Evolutionary conservation across 495 filamentous ascomycete genomes (phyloP), one percentile per base, ranked within the genome.

Genomic region (Annulohypoxylon stygium): DNA sequence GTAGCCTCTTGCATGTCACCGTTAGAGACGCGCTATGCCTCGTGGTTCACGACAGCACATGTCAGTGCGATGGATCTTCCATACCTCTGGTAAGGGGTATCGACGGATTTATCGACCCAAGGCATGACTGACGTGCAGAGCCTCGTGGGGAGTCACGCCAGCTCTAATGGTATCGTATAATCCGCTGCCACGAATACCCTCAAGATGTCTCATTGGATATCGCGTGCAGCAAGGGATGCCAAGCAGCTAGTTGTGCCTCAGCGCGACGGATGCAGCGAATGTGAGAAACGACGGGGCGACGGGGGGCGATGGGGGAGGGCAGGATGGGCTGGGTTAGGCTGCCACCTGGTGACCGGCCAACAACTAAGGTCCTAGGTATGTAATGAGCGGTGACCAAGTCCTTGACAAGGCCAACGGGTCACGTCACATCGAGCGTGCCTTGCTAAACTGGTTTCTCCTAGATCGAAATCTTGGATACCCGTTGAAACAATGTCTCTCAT

Each of bases 141-240:
- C 61, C 63, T 65, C 62, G 26, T 48, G 16, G 50, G 48, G 39
- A 63, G 67, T 63, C 58, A 74, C 69, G 55, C 51, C 58, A 36
- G 54, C 36, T 11, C 18, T 66, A 12, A 18, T 14, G 2, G 59
- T 26, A 70, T 68, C 67, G 72, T 75, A 61, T 75, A 75, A 61
- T 57, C 58, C 67, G 51, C 63, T 70, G 67, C 72, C 72, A 75
- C 72, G 72, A 75, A 75, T 70, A 70, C 47, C 23, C 12, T 16
- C 36, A 10, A 55, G 4, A 20, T 26, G 7, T 25, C 58, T 70
- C 23, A 75, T 75, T 75, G 72, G 71, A 10, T 43, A 18, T 36
- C 36, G 10, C n/a, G 39, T 39, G 62, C 57, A 57, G 37, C 36
- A 59, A 59, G 71, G 62, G 71, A 41, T 45, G 71, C 67, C 71